phyloP scores from a whole-genome alignment of 305 asterid species.

The Solanum hybrid region DNA sequence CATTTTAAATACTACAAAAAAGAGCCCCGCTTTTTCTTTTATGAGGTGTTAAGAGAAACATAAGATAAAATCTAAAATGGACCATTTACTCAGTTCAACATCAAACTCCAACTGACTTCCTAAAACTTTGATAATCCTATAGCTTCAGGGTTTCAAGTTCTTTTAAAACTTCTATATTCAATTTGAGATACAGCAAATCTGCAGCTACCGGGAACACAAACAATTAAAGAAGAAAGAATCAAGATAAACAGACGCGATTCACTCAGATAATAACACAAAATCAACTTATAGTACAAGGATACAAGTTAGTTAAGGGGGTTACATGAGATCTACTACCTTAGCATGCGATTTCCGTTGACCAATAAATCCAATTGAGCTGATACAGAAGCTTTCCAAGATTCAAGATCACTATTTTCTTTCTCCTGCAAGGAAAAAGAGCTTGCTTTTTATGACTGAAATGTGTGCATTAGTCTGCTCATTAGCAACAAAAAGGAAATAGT shows the following conservation, averaged over 20 bases:
- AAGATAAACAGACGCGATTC: not conserved
- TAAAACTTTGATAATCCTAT: not conserved
- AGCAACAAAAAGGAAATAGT: not conserved
- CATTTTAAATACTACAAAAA: not conserved
- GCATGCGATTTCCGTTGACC: constrained; percentile 54
- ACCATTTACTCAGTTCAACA: not conserved
- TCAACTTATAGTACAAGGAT: not conserved
- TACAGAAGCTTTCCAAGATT: constrained; percentile 57
- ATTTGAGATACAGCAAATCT: not conserved
- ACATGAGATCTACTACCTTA: constrained; percentile 39
- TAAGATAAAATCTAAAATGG: not conserved
- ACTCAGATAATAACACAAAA: not conserved
- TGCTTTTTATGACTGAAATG: not conserved
- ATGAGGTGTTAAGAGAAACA: not conserved
- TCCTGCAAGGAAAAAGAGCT: constrained; percentile 35
- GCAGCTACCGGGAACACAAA: not conserved
- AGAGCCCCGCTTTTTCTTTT: not conserved
- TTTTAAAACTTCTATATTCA: not conserved
- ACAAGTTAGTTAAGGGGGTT: not conserved
- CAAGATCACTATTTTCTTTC: constrained; percentile 50
- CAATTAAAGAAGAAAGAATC: not conserved
- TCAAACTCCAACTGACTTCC: not conserved
- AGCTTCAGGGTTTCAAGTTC: not conserved
- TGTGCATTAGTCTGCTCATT: not conserved
- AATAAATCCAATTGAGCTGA: constrained; percentile 50